These are phyloP conservation scores for Gnaphalium uliginosum DNA, from an alignment of 129 eudicot species.

Conservation along the genomic window DNA sequence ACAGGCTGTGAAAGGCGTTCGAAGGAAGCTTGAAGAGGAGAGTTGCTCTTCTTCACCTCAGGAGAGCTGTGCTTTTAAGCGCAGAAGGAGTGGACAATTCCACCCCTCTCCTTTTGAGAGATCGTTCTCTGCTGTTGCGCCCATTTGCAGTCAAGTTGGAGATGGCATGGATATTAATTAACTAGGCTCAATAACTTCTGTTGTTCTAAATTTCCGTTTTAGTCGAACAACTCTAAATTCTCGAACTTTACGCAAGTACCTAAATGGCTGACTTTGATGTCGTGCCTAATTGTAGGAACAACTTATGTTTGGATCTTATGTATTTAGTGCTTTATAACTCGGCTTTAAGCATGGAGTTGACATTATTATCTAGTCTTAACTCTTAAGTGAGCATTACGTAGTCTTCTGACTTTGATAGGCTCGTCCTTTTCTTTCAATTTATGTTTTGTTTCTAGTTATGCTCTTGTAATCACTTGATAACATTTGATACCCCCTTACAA, in stretches of 20 bases:
- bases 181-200: conserved; percentile 45
- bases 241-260: conserved; percentile 42
- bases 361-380: conserved; percentile 37
- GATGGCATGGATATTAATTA: conserved; percentile 98
- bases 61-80: conserved; percentile 83
- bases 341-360: conserved; percentile 44
- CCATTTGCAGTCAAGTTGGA: conserved; percentile 88
- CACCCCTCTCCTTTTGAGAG: conserved; percentile 93
- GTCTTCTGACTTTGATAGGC: background rate
- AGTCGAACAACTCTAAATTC: conserved; percentile 33
- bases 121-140: conserved; percentile 71
- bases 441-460: background rate
- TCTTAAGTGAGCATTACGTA: conserved; percentile 5
- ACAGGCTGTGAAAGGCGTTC: conserved; percentile 91
- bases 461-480: background rate
- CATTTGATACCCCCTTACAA: background rate
- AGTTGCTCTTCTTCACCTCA: conserved; percentile 42
- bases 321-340: conserved; percentile 46
- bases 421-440: background rate
- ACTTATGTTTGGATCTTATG: conserved; percentile 46
- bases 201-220: conserved; percentile 27
- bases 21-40: conserved; percentile 90
- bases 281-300: conserved; percentile 63
- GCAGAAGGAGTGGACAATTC: conserved; percentile 68
- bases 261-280: conserved; percentile 44